These are phyloP conservation scores for Pythium brachiatum DNA, from an alignment of 352 stramenopile species.

Conservation along the genomic window DNA sequence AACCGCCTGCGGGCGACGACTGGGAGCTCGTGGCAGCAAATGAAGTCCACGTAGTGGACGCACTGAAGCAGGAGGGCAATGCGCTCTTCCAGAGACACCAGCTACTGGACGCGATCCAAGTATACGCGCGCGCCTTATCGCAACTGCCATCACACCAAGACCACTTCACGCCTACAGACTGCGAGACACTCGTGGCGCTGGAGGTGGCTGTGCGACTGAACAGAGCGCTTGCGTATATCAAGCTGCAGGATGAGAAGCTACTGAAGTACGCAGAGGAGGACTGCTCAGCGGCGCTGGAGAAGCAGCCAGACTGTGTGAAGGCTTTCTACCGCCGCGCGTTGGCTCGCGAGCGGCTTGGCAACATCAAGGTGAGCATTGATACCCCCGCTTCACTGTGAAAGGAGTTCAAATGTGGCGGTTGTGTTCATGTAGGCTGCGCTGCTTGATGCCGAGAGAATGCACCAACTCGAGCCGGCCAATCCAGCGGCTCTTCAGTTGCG, in stretches of 20 bases:
- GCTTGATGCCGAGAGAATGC: conserved; percentile 22
- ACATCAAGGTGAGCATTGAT: conserved; percentile 38
- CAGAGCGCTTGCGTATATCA: conserved; percentile 53
- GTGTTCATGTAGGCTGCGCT: conserved; percentile 16
- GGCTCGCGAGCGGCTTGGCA: conserved; percentile 64
- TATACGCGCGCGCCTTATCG: conserved; percentile 37
- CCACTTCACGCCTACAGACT: conserved; percentile 10
- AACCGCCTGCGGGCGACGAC: conserved; percentile 10
- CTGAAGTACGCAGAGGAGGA: conserved; percentile 57
- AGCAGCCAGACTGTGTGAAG: conserved; percentile 84
- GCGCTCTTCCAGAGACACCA: conserved; percentile 44
- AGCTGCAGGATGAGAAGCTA: conserved; percentile 27
- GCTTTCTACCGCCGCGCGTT: conserved; percentile 86
- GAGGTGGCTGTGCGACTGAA: conserved; percentile 63
- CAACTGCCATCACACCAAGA: conserved; percentile 1
- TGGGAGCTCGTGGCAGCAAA: conserved; percentile 28
- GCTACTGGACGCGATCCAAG: conserved; percentile 41
- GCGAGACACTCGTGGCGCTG: conserved; percentile 25
- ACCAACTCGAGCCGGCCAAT: conserved; percentile 25
- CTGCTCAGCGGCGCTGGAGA: conserved; percentile 60
- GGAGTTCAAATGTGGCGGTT: neutral
- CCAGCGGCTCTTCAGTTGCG: conserved; percentile 18
- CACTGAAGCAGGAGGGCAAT: conserved; percentile 60
- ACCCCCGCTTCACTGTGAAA: neutral
- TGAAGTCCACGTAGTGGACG: conserved; percentile 33